A percentile compares a stretch with the other conserved stretches of the same genome.
These are phyloP conservation scores for Botrytis squamosa DNA, from an alignment of 2,329 filamentous ascomycete species.

Conservation along the genomic window DNA sequence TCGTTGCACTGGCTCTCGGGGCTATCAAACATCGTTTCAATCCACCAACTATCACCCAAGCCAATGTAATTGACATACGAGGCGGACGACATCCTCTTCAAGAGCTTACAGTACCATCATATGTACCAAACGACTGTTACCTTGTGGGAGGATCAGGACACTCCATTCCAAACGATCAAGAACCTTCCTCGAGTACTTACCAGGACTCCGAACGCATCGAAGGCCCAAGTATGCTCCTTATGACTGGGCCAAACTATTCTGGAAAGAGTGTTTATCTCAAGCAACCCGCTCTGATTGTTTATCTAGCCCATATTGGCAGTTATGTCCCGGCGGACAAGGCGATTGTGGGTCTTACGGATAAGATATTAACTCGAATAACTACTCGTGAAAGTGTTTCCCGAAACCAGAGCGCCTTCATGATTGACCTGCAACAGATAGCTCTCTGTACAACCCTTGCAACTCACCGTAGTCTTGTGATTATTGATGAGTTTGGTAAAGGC, in stretches of 20 bases:
- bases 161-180: slow-evolving; percentile 26
- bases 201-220: slow-evolving; percentile 26
- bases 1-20: slow-evolving; percentile 76
- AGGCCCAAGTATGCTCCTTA: slow-evolving; percentile 66
- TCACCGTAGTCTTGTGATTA: slow-evolving; percentile 73
- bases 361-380: slow-evolving; percentile 82
- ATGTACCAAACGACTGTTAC: slow-evolving; percentile 79
- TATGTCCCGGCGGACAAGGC: slow-evolving; percentile 82
- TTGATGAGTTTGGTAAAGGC: slow-evolving; percentile 84
- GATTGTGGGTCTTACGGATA: slow-evolving; percentile 83
- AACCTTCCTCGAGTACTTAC: neutral
- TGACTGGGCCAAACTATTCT: slow-evolving; percentile 95
- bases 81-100: slow-evolving; percentile 85
- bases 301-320: slow-evolving; percentile 88
- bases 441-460: slow-evolving; percentile 75
- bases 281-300: slow-evolving; percentile 86
- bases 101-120: slow-evolving; percentile 76
- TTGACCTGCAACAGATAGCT: slow-evolving; percentile 84
- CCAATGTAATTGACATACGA: slow-evolving; percentile 70
- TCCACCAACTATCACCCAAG: slow-evolving; percentile 65
- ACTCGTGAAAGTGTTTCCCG: slow-evolving; percentile 64
- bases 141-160: slow-evolving; percentile 59
- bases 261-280: slow-evolving; percentile 97
- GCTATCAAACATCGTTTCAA: slow-evolving; percentile 72
- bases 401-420: slow-evolving; percentile 63